These are phyloP conservation scores for Tagetes patula DNA, from an alignment of 129 eudicot genomes.

Conservation along the genomic window DNA sequence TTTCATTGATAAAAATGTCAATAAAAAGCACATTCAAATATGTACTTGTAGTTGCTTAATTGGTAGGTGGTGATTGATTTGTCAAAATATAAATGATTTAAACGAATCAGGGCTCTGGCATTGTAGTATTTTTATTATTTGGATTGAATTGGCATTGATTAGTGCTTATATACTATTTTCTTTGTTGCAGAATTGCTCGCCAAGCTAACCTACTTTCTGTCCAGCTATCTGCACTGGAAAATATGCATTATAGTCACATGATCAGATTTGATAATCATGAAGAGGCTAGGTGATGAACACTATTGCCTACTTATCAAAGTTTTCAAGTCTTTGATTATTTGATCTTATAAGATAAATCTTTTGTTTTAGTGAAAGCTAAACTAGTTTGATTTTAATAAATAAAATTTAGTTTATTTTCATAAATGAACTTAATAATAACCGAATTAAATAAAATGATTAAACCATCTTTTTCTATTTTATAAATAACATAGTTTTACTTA, in stretches of 20 bases:
- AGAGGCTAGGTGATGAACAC: constrained; percentile 75
- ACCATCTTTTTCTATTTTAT: too few relatives aligned
- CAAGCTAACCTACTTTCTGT: constrained; percentile 55
- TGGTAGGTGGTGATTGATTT: not conserved
- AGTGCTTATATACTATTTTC: constrained; percentile 24
- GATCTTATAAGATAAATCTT: not conserved
- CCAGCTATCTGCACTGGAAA: constrained; percentile 84
- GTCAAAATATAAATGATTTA: not conserved
- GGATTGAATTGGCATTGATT: not conserved
- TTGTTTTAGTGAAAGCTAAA: not conserved
- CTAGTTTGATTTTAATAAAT: not conserved
- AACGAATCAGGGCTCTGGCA: not conserved
- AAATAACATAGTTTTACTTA: too few relatives aligned
- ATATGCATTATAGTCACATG: constrained; percentile 96
- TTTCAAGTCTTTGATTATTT: not conserved
- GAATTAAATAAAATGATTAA: too few relatives aligned
- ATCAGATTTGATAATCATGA: constrained; percentile 91
- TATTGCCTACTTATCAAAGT: constrained; percentile 5
- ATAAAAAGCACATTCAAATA: not conserved
- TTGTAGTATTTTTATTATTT: not conserved
- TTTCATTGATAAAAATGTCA: constrained; percentile 4
- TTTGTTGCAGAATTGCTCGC: constrained; percentile 68
- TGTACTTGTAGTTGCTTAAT: not conserved
- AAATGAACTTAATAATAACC: not conserved
- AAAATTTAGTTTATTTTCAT: not conserved